phyloP scores from a whole-genome alignment of 495 filamentous ascomycete species.

The Penicillium psychrofluorescens region DNA sequence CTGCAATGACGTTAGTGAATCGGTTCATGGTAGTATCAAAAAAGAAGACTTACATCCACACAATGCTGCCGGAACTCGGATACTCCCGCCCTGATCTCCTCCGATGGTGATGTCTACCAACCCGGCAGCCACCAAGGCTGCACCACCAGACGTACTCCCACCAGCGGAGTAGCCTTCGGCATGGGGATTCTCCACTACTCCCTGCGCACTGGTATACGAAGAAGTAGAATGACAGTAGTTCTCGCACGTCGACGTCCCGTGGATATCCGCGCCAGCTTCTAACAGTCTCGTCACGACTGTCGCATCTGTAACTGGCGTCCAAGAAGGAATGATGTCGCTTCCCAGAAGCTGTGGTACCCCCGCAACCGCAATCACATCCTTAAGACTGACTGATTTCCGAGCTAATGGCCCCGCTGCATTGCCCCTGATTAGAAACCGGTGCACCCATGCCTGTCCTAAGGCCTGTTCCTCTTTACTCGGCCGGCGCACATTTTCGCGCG shows the following conservation, averaged over 20 bases:
- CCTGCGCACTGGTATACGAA: conserved; percentile 40
- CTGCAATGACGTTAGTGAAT: conserved; percentile 10
- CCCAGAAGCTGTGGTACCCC: conserved; percentile 32
- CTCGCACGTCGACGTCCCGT: conserved; percentile 40
- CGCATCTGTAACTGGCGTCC: conserved; percentile 36
- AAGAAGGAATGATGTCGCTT: conserved; percentile 27
- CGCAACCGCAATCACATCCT: conserved; percentile 35
- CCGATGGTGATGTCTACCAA: conserved; percentile 51
- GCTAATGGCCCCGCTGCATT: conserved; percentile 55
- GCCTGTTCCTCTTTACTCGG: conserved; percentile 20
- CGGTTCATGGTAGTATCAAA: neutral
- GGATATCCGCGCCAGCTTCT: conserved; percentile 34
- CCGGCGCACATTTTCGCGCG: conserved; percentile 22
- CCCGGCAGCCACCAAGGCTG: conserved; percentile 41
- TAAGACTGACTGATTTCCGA: conserved; percentile 72
- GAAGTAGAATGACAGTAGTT: conserved; percentile 38
- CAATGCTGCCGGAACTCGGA: conserved; percentile 46
- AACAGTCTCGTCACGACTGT: conserved; percentile 42
- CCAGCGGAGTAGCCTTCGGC: conserved; percentile 43
- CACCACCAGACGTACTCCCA: conserved; percentile 52
- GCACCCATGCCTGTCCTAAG: conserved; percentile 25
- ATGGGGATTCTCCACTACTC: conserved; percentile 43
- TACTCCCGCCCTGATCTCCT: conserved; percentile 54
- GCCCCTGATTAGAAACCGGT: conserved; percentile 24
- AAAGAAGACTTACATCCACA: conserved; percentile 29